These are phyloP conservation scores for Fusarium solani-melongenae DNA, from an alignment of 2,329 filamentous ascomycete species.

Conservation along the genomic window DNA sequence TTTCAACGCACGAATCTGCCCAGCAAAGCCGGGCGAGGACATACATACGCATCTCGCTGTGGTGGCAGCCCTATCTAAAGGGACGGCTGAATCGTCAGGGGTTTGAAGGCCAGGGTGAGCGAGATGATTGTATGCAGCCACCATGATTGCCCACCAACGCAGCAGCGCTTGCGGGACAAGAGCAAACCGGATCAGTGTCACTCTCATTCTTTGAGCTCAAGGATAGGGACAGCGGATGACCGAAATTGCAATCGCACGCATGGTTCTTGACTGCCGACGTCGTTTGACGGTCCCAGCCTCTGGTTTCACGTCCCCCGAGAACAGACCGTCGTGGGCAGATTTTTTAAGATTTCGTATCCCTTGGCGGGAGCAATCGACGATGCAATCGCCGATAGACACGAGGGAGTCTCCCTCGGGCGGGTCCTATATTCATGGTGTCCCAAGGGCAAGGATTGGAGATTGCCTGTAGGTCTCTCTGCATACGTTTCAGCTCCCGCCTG, in stretches of 20 bases:
- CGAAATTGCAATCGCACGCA: conserved; percentile 18
- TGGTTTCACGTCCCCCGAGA: conserved; percentile 17
- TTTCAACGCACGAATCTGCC: background rate
- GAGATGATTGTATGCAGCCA: conserved; percentile 35
- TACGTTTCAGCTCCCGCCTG: conserved; percentile 32
- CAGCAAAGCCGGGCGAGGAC: conserved; percentile 4
- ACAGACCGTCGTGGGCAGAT: conserved; percentile 25
- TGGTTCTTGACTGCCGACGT: background rate
- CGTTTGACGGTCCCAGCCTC: background rate
- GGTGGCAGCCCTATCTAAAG: conserved; percentile 35
- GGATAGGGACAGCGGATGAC: conserved; percentile 13
- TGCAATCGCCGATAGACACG: conserved; percentile 30
- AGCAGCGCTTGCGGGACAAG: background rate
- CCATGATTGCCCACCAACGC: conserved; percentile 17
- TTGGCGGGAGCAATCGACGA: conserved; percentile 23
- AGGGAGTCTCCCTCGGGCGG: conserved; percentile 19
- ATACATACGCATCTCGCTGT: conserved; percentile 1
- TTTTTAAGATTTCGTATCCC: conserved; percentile 26
- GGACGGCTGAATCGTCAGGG: conserved; percentile 20
- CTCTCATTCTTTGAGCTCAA: conserved; percentile 11
- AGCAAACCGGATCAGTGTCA: conserved; percentile 14
- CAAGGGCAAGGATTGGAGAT: conserved; percentile 22
- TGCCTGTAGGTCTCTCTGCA: conserved; percentile 5
- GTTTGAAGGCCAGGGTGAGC: conserved; percentile 34
- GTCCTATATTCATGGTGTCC: conserved; percentile 12